Evolutionary conservation across 2,329 filamentous ascomycete genomes (phyloP).

Genomic region (Pezicula radicicola): DNA sequence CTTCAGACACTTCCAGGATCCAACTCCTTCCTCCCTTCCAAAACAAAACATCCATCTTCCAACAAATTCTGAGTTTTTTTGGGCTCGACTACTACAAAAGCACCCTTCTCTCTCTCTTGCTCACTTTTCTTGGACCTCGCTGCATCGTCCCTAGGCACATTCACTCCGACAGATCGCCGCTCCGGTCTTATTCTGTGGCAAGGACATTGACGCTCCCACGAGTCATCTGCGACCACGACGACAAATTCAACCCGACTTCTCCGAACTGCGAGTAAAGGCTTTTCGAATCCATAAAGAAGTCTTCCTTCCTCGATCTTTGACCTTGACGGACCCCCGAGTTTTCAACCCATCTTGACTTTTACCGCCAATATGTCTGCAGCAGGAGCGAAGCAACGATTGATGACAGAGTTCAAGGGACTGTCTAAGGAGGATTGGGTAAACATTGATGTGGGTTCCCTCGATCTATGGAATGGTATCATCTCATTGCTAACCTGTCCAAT

Average conservation of each 20-base stretch:
- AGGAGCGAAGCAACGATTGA: slow-evolving; percentile 74
- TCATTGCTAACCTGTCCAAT: slow-evolving; percentile 8
- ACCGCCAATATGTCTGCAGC: slow-evolving; percentile 18
- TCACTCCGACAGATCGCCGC: too few relatives aligned
- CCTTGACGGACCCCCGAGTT: slow-evolving; percentile 9
- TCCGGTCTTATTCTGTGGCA: background rate
- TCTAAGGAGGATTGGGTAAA: slow-evolving; percentile 92
- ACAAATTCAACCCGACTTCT: background rate
- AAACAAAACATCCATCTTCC: background rate
- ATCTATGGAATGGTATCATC: slow-evolving; percentile 1
- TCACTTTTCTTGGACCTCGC: background rate
- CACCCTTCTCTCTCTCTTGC: background rate
- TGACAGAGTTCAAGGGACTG: slow-evolving; percentile 82
- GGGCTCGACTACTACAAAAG: too few relatives aligned
- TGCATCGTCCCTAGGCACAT: too few relatives aligned
- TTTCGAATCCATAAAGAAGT: background rate
- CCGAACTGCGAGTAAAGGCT: background rate
- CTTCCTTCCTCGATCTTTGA: background rate
- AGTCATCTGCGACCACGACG: background rate
- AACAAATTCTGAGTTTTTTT: too few relatives aligned
- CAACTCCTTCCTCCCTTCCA: background rate
- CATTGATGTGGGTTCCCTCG: slow-evolving; percentile 64
- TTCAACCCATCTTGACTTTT: background rate
- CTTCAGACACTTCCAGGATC: too few relatives aligned
- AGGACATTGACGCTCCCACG: background rate